Percentiles rank a stretch among this genome's conserved stretches.
These are phyloP conservation scores for Coniella vitis DNA, from an alignment of 2,329 filamentous ascomycete genomes.

Conservation along the genomic window DNA sequence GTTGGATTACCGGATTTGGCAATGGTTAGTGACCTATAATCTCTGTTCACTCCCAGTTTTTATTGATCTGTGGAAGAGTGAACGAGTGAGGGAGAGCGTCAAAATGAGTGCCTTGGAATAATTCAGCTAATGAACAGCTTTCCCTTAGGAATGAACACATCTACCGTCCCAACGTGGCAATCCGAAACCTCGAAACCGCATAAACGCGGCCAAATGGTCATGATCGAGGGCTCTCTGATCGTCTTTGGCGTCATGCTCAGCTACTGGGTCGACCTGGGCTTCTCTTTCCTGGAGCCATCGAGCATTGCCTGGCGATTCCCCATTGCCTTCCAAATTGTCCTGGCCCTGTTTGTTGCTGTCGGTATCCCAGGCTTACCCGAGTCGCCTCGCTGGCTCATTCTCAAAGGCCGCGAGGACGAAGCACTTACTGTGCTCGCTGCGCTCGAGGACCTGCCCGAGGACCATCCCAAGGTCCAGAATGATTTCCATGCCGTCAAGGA, in stretches of 20 bases:
- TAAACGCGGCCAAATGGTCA: constrained; percentile 15
- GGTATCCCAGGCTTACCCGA: constrained; percentile 16
- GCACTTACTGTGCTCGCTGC: constrained; percentile 12
- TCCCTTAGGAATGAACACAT: constrained; percentile 14
- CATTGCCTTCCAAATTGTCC: constrained; percentile 21
- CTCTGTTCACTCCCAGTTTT: too few relatives aligned
- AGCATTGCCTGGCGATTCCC: constrained; percentile 28
- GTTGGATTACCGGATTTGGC: constrained; percentile 14
- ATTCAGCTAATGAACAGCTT: neutral
- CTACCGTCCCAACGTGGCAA: constrained; percentile 17
- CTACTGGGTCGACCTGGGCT: constrained; percentile 46
- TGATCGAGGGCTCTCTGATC: constrained; percentile 39
- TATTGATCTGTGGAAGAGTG: too few relatives aligned
- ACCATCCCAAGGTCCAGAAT: constrained; percentile 6
- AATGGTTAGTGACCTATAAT: neutral
- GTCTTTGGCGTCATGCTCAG: constrained; percentile 61
- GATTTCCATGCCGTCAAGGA: constrained; percentile 8
- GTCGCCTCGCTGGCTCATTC: constrained; percentile 18
- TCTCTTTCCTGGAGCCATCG: constrained; percentile 19
- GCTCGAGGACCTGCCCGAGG: constrained; percentile 4
- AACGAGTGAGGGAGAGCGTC: too few relatives aligned
- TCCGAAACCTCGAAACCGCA: constrained; percentile 16
- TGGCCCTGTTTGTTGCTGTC: constrained; percentile 13
- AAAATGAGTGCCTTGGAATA: too few relatives aligned
- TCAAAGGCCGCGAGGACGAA: constrained; percentile 16